These are phyloP conservation scores for Brassica rapa DNA, from an alignment of 345 rosid genomes.

Conservation along the genomic window DNA sequence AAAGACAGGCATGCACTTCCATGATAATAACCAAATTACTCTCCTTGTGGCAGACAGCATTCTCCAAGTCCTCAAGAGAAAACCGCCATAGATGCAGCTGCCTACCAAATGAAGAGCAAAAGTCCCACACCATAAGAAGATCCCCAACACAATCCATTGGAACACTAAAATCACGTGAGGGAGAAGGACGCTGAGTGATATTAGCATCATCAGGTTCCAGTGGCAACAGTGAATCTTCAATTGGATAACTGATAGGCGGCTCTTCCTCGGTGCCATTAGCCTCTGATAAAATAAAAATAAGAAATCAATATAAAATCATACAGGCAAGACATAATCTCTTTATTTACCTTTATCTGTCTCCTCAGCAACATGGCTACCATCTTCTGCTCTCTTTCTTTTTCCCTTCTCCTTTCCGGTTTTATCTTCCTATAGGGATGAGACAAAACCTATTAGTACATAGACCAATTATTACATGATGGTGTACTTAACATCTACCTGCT, in stretches of 20 bases:
- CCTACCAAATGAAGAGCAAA: constrained; percentile 80
- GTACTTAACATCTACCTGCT: constrained; percentile 41
- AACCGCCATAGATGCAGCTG: constrained; percentile 72
- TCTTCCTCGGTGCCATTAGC: constrained; percentile 44
- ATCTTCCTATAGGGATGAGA: constrained; percentile 49
- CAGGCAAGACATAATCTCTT: constrained; percentile 1
- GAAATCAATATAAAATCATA: constrained; percentile 14
- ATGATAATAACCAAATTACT: constrained; percentile 73
- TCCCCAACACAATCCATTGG: constrained; percentile 78
- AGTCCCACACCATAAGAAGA: constrained; percentile 96
- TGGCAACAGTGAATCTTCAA: constrained; percentile 82
- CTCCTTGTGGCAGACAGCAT: constrained; percentile 86
- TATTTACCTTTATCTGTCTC: constrained; percentile 36
- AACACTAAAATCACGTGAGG: constrained; percentile 75
- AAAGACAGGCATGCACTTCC: constrained; percentile 83
- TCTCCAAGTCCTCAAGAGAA: constrained; percentile 91
- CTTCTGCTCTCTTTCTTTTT: constrained; percentile 64
- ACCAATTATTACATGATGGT: constrained; percentile 20
- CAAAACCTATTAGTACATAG: constrained; percentile 8
- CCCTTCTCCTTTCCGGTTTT: constrained; percentile 48
- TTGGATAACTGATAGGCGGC: constrained; percentile 70
- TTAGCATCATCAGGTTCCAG: constrained; percentile 69
- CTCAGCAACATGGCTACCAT: constrained; percentile 46
- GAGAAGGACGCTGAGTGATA: constrained; percentile 71
- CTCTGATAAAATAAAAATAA: constrained; percentile 49